Base-by-base conservation (phyloP, 2,329 filamentous ascomycete genomes). In the Clonostachys rosea region DNA sequence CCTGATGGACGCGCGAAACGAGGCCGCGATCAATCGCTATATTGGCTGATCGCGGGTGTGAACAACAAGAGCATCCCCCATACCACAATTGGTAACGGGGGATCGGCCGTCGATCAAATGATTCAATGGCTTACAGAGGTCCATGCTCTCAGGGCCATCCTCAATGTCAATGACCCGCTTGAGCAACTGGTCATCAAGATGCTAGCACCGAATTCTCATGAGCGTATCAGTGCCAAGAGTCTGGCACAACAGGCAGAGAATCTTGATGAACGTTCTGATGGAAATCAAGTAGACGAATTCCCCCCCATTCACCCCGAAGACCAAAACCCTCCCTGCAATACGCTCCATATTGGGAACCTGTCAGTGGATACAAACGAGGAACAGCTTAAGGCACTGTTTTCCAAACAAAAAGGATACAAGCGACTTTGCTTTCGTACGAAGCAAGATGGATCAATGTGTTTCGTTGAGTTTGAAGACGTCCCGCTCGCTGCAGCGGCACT, bases 241-340 rank as follows among this genome's bases (percentile, higher is more conserved):
- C 24, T 30, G 24, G 24, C 24, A 30, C 24, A 10, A 30, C 3
- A 30, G 9, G 9, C 24, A 10, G 24, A 30, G 24, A 30, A 30
- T 30, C 24, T 30, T 30, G 24, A 4, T 10, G 24, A 30, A 30
- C 24, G 3, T 30, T 30, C 24, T 30, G 8, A 30, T 5, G 9
- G 4, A 5, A 30, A 30, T 30, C 24, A 30, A 30, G 24, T 4
- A 30, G 24, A 30, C 10, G 8, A 81, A 54, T 88, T 90, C 51
- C 92, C 92, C 13, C 87, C 91, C 0, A 88, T 89, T 50, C 97
- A 97, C 55, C 91, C 91, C 1, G 91, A 92, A 12, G 92, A 97
- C 60, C 89, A 96, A 66, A 96, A 97, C 57, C 92, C 92, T 2
- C 94, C 94, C 1, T 97, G 94, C 77, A 97, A 99, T 62, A 99